Evolutionary conservation across 1,284 basidiomycete genomes (phyloP).

Genomic region (Exsudoporus floridanus): DNA sequence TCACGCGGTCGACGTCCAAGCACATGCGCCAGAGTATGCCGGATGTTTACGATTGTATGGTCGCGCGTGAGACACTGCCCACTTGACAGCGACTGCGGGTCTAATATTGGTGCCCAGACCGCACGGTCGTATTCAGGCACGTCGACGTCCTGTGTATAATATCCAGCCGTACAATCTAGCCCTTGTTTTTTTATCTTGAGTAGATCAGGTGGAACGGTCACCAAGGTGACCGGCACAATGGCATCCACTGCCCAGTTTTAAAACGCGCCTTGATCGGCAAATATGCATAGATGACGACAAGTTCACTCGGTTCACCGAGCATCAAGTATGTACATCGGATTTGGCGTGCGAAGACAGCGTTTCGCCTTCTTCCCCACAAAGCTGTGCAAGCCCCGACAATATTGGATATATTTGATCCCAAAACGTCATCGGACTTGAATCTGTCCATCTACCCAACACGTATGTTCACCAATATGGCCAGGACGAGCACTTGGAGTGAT

Average conservation of each 20-base stretch:
- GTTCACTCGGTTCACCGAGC: neutral
- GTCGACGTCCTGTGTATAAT: neutral
- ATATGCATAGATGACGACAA: neutral
- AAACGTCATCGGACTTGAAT: neutral
- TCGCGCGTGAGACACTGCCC: neutral
- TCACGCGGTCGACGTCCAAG: neutral
- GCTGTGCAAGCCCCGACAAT: constrained; percentile 4
- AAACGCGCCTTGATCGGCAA: neutral
- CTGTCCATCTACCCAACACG: neutral
- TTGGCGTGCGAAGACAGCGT: neutral
- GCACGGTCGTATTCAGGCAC: neutral
- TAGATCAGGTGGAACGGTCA: neutral
- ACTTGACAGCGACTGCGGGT: neutral
- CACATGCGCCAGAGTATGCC: neutral
- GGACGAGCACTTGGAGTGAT: too few relatives aligned
- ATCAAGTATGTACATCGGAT: neutral
- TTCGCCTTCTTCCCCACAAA: constrained; percentile 9
- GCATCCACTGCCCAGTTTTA: too few relatives aligned
- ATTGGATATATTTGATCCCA: neutral
- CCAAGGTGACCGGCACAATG: too few relatives aligned
- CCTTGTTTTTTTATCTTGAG: neutral
- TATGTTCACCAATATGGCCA: too few relatives aligned
- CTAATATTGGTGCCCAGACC: neutral
- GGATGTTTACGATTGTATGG: neutral
- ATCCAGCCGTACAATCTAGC: neutral